Base-by-base conservation (phyloP, 1,284 basidiomycete species). In the Leccinum subatratum region DNA sequence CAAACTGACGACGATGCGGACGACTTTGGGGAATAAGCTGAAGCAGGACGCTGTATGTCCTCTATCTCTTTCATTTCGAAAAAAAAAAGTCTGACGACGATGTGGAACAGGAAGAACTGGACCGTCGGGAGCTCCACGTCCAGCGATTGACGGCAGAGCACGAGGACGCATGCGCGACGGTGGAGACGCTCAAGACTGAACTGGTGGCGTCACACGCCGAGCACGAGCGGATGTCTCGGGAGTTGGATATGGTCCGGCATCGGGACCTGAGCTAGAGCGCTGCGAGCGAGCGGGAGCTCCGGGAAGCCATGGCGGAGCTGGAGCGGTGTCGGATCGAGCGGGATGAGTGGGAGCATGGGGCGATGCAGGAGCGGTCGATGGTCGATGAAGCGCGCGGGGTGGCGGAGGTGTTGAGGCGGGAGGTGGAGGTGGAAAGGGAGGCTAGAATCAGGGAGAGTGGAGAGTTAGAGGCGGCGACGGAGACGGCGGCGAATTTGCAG, bases 1-100 rank as follows among this genome's bases (percentile, higher is more conserved):
- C 60, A 98, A 96, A 79, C 82, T 99, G 61, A 95, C 93, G 3
- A 87, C 90, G 42, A 98, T 99, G 95, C 87, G 96, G 16, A 93
- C 89, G 32, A 94, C 93, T 5, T 83, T 99, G 30, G 95, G 95
- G 51, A 96, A 95, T 74, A 96, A 98, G 77, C 82, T 99, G 66
- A 89, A 92, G 77, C 94, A 97, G 78, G 97, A 99, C 80, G 96
- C 97, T 71, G 96, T 97, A 80, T 76, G 93, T 87, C 3, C 16
- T 14, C 32, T 20, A 8, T 58, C 7, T 54, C 20, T 11, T 20
- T 20, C 30, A 20, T 28, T 34, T 12, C 16, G 1, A 34, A 34
- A 7, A 42, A 51, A 51, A 51, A 22, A 22, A 12, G 20, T 54
- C 14, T 54, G 7, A 54, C 14, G 51, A 54, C 51, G 22, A 25